phyloP scores from a whole-genome alignment of 352 stramenopile species.

The Pythium guiyangense region DNA sequence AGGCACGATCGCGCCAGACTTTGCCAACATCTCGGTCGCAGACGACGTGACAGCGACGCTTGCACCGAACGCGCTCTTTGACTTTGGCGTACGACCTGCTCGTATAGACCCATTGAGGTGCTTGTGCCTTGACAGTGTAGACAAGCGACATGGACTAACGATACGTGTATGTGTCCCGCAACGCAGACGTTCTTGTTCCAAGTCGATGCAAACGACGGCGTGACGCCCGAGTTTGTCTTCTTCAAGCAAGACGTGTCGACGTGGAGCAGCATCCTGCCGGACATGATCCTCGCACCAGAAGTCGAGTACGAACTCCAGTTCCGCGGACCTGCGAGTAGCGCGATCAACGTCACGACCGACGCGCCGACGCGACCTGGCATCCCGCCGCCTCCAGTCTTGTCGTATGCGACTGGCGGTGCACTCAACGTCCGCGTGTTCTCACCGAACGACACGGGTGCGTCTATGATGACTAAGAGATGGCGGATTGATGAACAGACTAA shows the following conservation, averaged over 20 bases:
- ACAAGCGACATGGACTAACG: too few relatives aligned
- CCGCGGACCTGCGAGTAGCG: constrained; percentile 21
- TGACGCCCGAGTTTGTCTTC: constrained; percentile 1
- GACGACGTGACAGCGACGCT: constrained; percentile 8
- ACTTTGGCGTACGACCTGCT: constrained; percentile 36
- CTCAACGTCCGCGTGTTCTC: constrained; percentile 38
- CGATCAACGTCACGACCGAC: constrained; percentile 29
- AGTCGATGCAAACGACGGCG: constrained; percentile 17
- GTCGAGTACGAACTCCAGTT: constrained; percentile 15
- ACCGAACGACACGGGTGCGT: constrained; percentile 45
- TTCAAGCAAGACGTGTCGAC: constrained; percentile 3
- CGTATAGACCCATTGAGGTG: not conserved
- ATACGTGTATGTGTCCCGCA: not conserved
- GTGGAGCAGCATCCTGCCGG: constrained; percentile 6
- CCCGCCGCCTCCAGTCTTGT: constrained; percentile 16
- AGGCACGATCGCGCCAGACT: constrained; percentile 20
- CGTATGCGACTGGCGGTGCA: constrained; percentile 34
- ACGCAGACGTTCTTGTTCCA: constrained; percentile 43
- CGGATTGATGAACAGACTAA: not conserved
- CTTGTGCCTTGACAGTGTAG: too few relatives aligned
- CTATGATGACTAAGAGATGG: not conserved
- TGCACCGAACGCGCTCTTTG: constrained; percentile 20
- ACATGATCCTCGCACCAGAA: constrained; percentile 7
- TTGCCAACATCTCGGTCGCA: constrained; percentile 20
- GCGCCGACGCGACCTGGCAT: constrained; percentile 24